These are phyloP conservation scores for Passiflora organensis DNA, from an alignment of 345 rosid species.

Conservation along the genomic window DNA sequence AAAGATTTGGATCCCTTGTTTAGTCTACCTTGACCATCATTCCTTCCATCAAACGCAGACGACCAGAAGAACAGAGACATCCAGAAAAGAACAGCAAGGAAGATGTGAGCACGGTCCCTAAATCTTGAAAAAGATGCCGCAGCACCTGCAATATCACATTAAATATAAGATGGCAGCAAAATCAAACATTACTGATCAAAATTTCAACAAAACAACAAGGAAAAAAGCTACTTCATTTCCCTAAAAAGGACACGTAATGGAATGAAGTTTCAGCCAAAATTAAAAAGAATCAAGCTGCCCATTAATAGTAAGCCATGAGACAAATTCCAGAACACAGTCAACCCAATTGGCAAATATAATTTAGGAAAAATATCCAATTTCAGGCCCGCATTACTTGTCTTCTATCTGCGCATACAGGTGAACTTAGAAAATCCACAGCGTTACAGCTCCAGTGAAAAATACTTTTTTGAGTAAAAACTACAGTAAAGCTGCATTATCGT, in stretches of 20 bases:
- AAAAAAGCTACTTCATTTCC: not conserved
- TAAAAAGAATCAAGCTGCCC: not conserved
- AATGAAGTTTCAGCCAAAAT: too few relatives aligned
- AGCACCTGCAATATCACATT: slow-evolving; percentile 33
- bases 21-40: slow-evolving; percentile 34
- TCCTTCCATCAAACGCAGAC: slow-evolving; percentile 59
- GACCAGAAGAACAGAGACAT: slow-evolving; percentile 94
- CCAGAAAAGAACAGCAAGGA: slow-evolving; percentile 90
- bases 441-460: too few relatives aligned
- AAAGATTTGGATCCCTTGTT: slow-evolving; percentile 47
- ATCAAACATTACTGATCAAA: not conserved
- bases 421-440: too few relatives aligned
- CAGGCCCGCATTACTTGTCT: too few relatives aligned
- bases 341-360: too few relatives aligned
- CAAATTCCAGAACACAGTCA: too few relatives aligned
- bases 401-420: too few relatives aligned
- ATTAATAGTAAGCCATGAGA: too few relatives aligned
- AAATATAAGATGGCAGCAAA: slow-evolving; percentile 4
- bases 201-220: not conserved
- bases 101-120: slow-evolving; percentile 59
- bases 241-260: too few relatives aligned
- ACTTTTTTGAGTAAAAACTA: too few relatives aligned
- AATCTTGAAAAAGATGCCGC: slow-evolving; percentile 44
- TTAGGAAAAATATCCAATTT: too few relatives aligned
- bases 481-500: too few relatives aligned